Percentiles rank a stretch among this genome's conserved stretches.
Evolutionary conservation across 768 basidiomycete genomes (phyloP).

Genomic region (Rhodotorula kratochvilovae): DNA sequence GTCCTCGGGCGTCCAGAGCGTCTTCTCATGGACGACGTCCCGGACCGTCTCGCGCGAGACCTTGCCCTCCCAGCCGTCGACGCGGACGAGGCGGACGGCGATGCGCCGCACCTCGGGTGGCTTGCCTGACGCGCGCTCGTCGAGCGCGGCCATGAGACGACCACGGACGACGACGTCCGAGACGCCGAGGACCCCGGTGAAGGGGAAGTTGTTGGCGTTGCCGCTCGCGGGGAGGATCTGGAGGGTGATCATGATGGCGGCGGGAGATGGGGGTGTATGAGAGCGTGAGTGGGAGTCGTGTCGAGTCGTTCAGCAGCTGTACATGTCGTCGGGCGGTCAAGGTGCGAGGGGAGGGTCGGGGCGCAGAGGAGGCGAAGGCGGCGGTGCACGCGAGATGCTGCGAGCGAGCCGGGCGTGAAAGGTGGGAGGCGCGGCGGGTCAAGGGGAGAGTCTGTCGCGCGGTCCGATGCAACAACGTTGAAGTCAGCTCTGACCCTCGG

Average conservation of each 20-base stretch:
- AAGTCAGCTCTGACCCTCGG: no score
- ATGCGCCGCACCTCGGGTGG: not conserved
- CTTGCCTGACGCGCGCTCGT: constrained; percentile 17
- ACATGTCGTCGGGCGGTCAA: not conserved
- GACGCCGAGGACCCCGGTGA: constrained; percentile 13
- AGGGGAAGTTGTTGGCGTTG: constrained; percentile 18
- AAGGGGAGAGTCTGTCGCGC: no score
- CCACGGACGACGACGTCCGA: constrained; percentile 9
- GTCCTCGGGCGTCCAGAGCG: constrained; percentile 2
- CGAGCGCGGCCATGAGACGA: constrained; percentile 5
- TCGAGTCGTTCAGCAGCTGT: not conserved
- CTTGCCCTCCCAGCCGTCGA: constrained; percentile 9
- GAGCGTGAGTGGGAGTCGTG: not conserved
- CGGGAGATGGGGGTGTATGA: no score
- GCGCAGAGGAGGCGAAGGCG: no score
- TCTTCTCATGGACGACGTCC: constrained; percentile 1
- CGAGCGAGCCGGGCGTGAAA: no score
- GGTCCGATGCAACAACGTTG: no score
- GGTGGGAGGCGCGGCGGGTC: no score
- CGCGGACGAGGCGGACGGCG: constrained; percentile 9
- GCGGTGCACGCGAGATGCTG: no score
- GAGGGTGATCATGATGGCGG: constrained; percentile 11
- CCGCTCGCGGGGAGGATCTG: constrained; percentile 1
- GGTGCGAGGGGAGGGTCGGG: no score
- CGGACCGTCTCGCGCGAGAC: not conserved